Percentiles rank a stretch among this genome's conserved stretches.
These are phyloP conservation scores for Citrullus mucosospermus DNA, from an alignment of 306 rosid species.

Conservation along the genomic window DNA sequence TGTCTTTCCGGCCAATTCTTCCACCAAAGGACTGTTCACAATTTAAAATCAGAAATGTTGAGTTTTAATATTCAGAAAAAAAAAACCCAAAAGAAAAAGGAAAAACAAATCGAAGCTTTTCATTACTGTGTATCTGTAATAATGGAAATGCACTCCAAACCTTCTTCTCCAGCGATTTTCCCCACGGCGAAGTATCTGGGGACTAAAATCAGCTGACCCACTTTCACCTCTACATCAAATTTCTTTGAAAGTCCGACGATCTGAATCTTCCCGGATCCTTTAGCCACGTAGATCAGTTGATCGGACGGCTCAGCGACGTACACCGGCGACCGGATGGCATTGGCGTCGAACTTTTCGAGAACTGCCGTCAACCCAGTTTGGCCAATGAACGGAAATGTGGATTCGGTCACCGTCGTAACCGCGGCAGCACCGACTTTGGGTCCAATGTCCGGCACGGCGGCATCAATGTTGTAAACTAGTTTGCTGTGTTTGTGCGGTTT, in stretches of 20 bases:
- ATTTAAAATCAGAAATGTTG: background rate
- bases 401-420: constrained; percentile 12
- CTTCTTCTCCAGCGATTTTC: constrained; percentile 33
- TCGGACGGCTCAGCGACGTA: constrained; percentile 15
- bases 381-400: constrained; percentile 27
- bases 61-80: background rate
- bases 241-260: constrained; percentile 33
- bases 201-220: constrained; percentile 43
- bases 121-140: constrained; percentile 24
- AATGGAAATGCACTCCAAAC: constrained; percentile 34
- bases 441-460: background rate
- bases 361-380: constrained; percentile 32
- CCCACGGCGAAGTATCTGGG: constrained; percentile 38
- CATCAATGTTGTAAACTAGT: constrained; percentile 31
- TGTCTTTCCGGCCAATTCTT: constrained; percentile 30
- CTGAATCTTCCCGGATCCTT: constrained; percentile 36
- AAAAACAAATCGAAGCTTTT: background rate
- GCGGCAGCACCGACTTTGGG: background rate
- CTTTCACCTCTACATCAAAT: constrained; percentile 23
- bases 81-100: background rate
- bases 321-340: constrained; percentile 26
- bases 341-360: constrained; percentile 24
- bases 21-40: constrained; percentile 32
- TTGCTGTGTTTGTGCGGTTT: constrained; percentile 14
- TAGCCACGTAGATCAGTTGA: constrained; percentile 36